Evolutionary conservation across 768 basidiomycete genomes (phyloP), one percentile per base, ranked within the genome.

Genomic region (Ramaria sp.): DNA sequence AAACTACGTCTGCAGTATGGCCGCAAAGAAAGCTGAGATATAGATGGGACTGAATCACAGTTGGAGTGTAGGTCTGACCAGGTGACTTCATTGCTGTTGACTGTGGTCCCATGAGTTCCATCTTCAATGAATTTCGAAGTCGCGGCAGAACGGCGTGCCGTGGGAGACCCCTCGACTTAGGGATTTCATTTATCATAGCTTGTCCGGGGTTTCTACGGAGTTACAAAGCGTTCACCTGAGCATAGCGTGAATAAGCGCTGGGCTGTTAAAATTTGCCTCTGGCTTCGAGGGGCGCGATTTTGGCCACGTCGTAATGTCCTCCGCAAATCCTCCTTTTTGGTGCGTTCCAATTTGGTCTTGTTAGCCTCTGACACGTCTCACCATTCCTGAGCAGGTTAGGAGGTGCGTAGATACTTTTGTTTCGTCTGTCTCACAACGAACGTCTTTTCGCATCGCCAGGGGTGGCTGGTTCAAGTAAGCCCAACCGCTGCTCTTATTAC

Each of bases 1-100:
- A 70, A 39, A 81, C 76, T 59, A 94, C 81, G 70, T 95, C 93
- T 16, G 88, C 76, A 0, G 89, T 88, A 56, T 73, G 75, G 24
- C 79, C 79, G 55, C 80, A 71, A 4, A 92, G 70, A 65, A 93
- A 83, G 5, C 86, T 79, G 38, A 70, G 63, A 67, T 91, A 91
- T 22, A 93, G 73, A 67, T 94, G 90, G 38, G 75, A 73, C 63
- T 89, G 85, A 12, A 89, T 74, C 57, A 78, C 76, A 12, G 67
- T 64, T 3, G 82, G 72, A 30, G 79, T 76, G 36, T 75, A 71
- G 8, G 32, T 34, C 13, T 34, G 32, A 27, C 67, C 64, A 24
- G 69, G 67, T 36, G 74, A 67, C 58, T 66, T 69, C 71, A 75
- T 41, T 2, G 37, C n/a, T 37, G 15, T 7, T 37, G 10, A 16